Conservation (phyloP, 2,329 filamentous ascomycete species). For the Tothia fuscella region DNA sequence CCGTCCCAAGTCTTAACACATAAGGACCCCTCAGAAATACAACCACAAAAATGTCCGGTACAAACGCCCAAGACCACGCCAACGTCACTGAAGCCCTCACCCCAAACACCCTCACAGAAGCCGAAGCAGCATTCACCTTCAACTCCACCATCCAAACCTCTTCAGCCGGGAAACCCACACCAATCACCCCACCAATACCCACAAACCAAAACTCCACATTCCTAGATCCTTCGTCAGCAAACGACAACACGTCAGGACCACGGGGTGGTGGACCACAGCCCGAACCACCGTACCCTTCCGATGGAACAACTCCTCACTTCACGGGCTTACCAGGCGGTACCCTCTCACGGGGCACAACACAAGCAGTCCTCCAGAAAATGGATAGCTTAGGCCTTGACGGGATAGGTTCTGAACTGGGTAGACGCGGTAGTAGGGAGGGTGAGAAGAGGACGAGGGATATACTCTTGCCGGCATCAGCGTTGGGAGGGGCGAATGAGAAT, state of each 20-base stretch:
- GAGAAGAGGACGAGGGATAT: background rate
- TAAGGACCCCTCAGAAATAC: no score
- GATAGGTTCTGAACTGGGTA: no score
- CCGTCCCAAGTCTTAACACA: no score
- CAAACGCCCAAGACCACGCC: no score
- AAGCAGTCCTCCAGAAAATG: slow-evolving; percentile 6
- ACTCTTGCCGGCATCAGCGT: no score
- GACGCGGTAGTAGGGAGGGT: background rate
- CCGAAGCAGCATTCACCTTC: slow-evolving; percentile 9
- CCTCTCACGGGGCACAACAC: slow-evolving; percentile 7
- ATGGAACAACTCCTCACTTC: slow-evolving; percentile 2
- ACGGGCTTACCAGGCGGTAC: no score
- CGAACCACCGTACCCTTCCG: slow-evolving; percentile 6
- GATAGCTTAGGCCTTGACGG: no score
- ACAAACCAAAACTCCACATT: background rate
- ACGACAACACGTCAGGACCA: background rate
- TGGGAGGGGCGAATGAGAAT: no score
- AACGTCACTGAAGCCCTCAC: no score
- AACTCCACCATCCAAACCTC: slow-evolving; percentile 7
- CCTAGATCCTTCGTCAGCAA: background rate
- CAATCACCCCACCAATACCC: slow-evolving; percentile 2
- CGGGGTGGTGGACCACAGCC: no score
- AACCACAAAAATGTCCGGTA: no score
- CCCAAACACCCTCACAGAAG: slow-evolving; percentile 10
- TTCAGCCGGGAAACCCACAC: background rate